A percentile compares a stretch with the other conserved stretches of the same genome.
Conservation (phyloP, 306 rosid genomes). For the Castanopsis chinensis region DNA sequence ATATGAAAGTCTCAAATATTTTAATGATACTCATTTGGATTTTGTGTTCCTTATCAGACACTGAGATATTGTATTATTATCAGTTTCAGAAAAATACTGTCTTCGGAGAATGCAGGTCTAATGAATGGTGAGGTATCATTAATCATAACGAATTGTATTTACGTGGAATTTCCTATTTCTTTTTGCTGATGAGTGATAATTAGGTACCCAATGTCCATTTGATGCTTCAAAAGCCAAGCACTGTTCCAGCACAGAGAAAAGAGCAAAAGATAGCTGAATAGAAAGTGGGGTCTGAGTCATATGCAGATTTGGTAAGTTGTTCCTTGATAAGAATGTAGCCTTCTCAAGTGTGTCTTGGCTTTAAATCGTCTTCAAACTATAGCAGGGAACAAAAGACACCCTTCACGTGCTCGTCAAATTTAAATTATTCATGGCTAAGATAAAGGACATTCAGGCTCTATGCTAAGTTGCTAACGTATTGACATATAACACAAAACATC, state of each 20-base stretch:
- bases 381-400: neutral
- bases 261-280: neutral
- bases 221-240: neutral
- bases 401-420: neutral
- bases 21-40: no score
- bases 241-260: neutral
- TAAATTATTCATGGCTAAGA: neutral
- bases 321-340: neutral
- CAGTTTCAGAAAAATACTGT: neutral
- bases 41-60: neutral
- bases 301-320: neutral
- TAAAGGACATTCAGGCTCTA: neutral
- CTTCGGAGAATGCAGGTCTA: neutral
- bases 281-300: slow-evolving; percentile 3
- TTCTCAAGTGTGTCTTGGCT: neutral
- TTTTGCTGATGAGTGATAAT: neutral
- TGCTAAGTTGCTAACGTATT: neutral
- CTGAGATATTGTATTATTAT: neutral
- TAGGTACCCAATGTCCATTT: neutral
- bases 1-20: neutral
- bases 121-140: neutral
- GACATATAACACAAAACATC: neutral
- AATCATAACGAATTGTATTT: neutral
- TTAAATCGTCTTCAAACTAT: neutral
- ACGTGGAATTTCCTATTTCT: no score